Evolutionary conservation across 768 basidiomycete species (phyloP).

Genomic region (Exidia glandulosa): DNA sequence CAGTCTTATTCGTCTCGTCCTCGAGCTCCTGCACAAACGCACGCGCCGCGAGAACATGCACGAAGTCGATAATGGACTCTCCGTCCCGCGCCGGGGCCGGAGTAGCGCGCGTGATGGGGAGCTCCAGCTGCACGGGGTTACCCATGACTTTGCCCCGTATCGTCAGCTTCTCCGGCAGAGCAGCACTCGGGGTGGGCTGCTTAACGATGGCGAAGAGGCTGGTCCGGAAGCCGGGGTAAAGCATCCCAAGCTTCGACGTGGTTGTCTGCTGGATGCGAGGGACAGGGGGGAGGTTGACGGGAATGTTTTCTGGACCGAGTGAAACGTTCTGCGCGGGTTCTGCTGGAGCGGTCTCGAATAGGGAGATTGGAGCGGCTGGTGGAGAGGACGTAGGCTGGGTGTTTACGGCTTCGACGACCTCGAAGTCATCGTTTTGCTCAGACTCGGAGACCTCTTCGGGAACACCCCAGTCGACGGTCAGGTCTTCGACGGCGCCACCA

Average conservation of each 20-base stretch:
- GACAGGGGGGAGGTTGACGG: constrained; percentile 6
- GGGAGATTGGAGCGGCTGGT: background rate
- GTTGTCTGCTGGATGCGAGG: constrained; percentile 7
- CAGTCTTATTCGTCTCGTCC: constrained; percentile 10
- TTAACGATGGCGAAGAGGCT: constrained; percentile 10
- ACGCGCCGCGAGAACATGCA: constrained; percentile 47
- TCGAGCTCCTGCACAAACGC: constrained; percentile 42
- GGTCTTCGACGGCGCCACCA: constrained; percentile 32
- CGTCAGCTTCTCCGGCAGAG: background rate
- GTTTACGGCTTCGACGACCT: constrained; percentile 2
- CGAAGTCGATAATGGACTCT: background rate
- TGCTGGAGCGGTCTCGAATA: background rate
- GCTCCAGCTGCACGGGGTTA: constrained; percentile 6
- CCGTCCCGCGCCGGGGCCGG: background rate
- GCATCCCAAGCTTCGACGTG: background rate
- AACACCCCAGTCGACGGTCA: constrained; percentile 38
- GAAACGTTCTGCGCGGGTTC: background rate
- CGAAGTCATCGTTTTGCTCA: constrained; percentile 10
- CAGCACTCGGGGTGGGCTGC: background rate
- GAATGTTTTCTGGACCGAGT: background rate
- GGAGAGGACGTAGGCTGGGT: background rate
- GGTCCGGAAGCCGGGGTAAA: constrained; percentile 7
- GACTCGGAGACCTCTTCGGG: background rate
- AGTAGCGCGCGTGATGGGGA: constrained; percentile 4
- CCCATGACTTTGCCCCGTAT: constrained; percentile 6